Conservation (phyloP, 768 basidiomycete species). For the Butyriboletus loyo region DNA sequence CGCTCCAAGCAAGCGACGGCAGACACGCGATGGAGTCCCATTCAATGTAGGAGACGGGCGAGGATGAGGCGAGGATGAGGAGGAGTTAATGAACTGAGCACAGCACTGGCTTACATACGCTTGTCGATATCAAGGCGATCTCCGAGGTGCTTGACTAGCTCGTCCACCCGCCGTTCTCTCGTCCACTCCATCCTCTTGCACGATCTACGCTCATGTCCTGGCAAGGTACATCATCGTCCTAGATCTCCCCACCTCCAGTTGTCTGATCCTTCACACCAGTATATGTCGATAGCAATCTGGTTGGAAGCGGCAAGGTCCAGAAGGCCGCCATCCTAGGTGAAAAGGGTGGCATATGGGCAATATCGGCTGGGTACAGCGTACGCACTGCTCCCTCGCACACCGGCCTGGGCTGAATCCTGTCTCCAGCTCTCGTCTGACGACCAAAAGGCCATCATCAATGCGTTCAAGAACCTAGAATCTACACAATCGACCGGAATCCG, state of each 20-base stretch:
- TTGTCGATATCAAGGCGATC: constrained; percentile 32
- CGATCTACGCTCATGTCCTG: constrained; percentile 54
- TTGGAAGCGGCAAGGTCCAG: constrained; percentile 66
- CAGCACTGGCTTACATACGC: constrained; percentile 29
- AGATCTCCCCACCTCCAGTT: not conserved
- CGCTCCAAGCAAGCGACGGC: not conserved
- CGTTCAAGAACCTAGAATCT: constrained; percentile 39
- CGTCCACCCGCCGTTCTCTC: not conserved
- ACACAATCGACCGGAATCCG: constrained; percentile 59
- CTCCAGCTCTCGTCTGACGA: constrained; percentile 22
- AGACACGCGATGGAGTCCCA: not conserved
- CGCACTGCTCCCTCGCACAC: not conserved
- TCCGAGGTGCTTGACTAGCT: constrained; percentile 2
- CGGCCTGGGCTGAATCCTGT: not conserved
- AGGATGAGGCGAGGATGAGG: not conserved
- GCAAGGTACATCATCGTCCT: constrained; percentile 55
- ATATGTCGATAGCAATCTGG: constrained; percentile 79
- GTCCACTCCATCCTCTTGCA: constrained; percentile 1
- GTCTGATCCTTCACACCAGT: constrained; percentile 49
- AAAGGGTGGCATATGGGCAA: constrained; percentile 31
- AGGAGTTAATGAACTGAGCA: not conserved
- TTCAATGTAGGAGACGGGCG: not conserved
- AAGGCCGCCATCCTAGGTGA: constrained; percentile 56
- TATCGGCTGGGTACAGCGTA: constrained; percentile 21
- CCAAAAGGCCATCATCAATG: constrained; percentile 31